Conservation (phyloP, 805 yeast species). For the Saccharomycopsis guyanensis region DNA sequence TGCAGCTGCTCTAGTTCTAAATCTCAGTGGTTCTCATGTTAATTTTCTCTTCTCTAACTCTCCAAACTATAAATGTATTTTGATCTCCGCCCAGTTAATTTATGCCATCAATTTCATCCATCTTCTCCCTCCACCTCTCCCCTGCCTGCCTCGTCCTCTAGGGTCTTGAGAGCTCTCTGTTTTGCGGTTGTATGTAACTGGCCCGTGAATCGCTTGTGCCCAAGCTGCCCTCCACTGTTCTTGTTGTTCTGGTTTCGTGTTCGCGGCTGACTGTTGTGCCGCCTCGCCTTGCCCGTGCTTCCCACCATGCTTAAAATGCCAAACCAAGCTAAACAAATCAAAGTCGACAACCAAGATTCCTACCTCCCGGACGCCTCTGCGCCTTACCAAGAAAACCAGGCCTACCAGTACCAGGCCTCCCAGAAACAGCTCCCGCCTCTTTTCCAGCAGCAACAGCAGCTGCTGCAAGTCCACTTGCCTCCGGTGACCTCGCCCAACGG, state of each 20-base stretch:
- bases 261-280: no score
- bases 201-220: no score
- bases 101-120: no score
- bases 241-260: no score
- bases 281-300: no score
- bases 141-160: no score
- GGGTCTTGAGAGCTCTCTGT: no score
- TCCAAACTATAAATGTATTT: background rate
- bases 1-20: background rate
- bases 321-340: background rate
- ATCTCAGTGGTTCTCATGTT: background rate
- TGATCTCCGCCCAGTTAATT: background rate
- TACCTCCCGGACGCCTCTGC: background rate
- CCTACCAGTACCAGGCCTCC: background rate
- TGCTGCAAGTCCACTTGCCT: background rate
- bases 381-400: background rate
- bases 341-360: background rate
- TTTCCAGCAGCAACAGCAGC: slow-evolving; percentile 1
- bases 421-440: background rate
- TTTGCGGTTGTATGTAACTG: no score
- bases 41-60: background rate
- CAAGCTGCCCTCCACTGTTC: no score
- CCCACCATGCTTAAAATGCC: background rate
- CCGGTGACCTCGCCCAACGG: background rate
- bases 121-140: no score